Evolutionary conservation across 208 protist species (phyloP), one percentile per base, ranked within the genome.

Genomic region (Wallacemonas rigidus): DNA sequence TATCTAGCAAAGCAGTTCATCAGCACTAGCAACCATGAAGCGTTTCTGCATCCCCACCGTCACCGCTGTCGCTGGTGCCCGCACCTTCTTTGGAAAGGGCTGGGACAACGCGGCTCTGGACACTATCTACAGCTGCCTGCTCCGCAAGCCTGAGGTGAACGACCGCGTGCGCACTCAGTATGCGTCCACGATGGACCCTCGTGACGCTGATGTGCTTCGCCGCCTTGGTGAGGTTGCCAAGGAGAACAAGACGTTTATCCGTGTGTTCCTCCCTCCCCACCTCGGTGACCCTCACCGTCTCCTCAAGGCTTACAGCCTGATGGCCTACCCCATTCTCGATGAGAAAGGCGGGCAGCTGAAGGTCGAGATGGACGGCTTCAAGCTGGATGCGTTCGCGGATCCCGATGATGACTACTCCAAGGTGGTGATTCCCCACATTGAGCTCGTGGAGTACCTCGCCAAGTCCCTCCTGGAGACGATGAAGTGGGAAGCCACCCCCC

Each of bases 391-490:
- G 2, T 96, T 96, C 67, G 91, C 91, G 2, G 91, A 96, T 68
- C 91, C 91, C 43, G 91, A 96, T 83, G 91, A 96, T 71, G 91
- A 96, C 79, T 96, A 90, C 76, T 81, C 91, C 41, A 96, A 96
- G 82, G 91, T 96, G 50, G 87, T 94, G 67, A 91, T 96, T 48
- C 91, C 91, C 61, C 91, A 96, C 73, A 86, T 96, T 58, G 88
- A 96, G 77, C 72, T 94, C 67, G 85, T 94, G 26, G 89, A 96
- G 75, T 94, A 81, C 74, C 85, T 96, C 50, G 91, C 91, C 67
- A 91, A 92, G 80, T 87, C 85, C 35, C 87, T 96, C 45, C 76
- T 96, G 41, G 88, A 94, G 75, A 94, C 91, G 14, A 91, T 96
- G 85, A 92, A 93, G 72, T 96, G 91, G 88, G 91, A 96, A 75